Conservation (phyloP, 129 eudicot genomes). For the Pulicaria dysenterica region DNA sequence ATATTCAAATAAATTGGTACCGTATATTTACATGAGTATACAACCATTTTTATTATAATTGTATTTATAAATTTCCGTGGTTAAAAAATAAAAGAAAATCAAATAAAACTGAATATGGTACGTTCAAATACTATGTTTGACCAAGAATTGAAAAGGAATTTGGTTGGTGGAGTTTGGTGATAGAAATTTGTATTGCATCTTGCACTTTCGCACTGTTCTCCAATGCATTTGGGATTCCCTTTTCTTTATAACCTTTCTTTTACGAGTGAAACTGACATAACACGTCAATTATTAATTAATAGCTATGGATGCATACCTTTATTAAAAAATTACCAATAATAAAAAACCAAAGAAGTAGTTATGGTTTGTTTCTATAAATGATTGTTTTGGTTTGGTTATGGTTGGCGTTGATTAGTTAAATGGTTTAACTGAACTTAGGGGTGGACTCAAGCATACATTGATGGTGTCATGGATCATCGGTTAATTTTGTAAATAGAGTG, state of each 20-base stretch:
- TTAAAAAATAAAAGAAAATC: not conserved
- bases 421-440: too few species aligned
- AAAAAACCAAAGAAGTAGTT: too few species aligned
- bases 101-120: constrained; percentile 23
- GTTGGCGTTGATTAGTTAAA: too few species aligned
- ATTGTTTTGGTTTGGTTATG: not conserved
- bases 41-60: not conserved
- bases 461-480: too few species aligned
- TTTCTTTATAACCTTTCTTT: constrained; percentile 36
- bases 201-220: constrained; percentile 35
- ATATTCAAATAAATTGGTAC: too few species aligned
- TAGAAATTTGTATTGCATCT: constrained; percentile 30
- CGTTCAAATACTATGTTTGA: constrained; percentile 35
- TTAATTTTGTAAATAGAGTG: too few species aligned
- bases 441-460: too few species aligned
- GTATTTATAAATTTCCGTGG: not conserved
- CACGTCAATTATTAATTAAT: constrained; percentile 11
- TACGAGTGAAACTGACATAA: constrained; percentile 20
- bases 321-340: not conserved
- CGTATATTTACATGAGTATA: too few species aligned
- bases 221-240: constrained; percentile 39
- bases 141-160: constrained; percentile 20
- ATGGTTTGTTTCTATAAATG: too few species aligned
- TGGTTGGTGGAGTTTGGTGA: constrained; percentile 36
- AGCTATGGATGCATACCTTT: constrained; percentile 3